phyloP scores from a whole-genome alignment of 2,329 filamentous ascomycete species.

The Penicillium palitans region DNA sequence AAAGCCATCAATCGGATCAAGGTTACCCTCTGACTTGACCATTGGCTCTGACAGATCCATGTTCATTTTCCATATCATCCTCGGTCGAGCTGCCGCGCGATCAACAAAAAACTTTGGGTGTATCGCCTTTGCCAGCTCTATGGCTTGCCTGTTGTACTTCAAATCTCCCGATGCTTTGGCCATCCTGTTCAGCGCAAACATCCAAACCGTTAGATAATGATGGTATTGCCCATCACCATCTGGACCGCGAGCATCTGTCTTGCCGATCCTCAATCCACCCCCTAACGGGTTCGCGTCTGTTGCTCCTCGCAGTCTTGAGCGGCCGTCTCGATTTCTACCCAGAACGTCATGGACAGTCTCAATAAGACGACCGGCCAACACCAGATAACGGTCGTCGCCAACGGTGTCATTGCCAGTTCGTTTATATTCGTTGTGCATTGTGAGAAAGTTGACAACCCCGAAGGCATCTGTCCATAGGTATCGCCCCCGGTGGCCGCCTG shows the following conservation, averaged over 20 bases:
- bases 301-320: slow-evolving; percentile 51
- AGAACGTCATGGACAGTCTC: slow-evolving; percentile 55
- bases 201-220: slow-evolving; percentile 63
- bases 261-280: slow-evolving; percentile 61
- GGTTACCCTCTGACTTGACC: slow-evolving; percentile 54
- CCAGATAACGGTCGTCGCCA: slow-evolving; percentile 47
- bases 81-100: slow-evolving; percentile 32
- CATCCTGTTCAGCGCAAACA: slow-evolving; percentile 61
- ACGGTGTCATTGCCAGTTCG: slow-evolving; percentile 10
- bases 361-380: slow-evolving; percentile 52
- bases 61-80: slow-evolving; percentile 60
- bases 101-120: slow-evolving; percentile 55
- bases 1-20: slow-evolving; percentile 58
- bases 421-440: slow-evolving; percentile 48
- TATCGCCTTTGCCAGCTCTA: slow-evolving; percentile 54
- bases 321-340: slow-evolving; percentile 54
- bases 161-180: slow-evolving; percentile 49
- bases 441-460: slow-evolving; percentile 60
- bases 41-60: slow-evolving; percentile 51
- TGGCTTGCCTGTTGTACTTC: slow-evolving; percentile 53
- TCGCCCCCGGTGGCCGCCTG: slow-evolving; percentile 58
- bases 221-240: slow-evolving; percentile 63
- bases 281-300: slow-evolving; percentile 53
- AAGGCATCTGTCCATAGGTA: slow-evolving; percentile 65
- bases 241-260: slow-evolving; percentile 49